phyloP scores from a whole-genome alignment of 257 asterid species.

The Lantana camara region DNA sequence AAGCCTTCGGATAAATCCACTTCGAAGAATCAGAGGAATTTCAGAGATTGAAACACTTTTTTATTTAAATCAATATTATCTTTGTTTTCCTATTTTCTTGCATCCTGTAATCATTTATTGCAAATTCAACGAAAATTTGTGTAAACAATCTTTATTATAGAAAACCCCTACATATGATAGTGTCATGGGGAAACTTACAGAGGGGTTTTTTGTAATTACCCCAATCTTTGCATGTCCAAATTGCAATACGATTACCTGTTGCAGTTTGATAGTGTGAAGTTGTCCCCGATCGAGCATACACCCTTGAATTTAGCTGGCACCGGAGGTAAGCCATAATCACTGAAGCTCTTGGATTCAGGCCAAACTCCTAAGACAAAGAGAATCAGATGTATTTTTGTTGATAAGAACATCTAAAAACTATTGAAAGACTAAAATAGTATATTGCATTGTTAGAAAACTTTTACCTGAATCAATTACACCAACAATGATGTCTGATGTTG shows the following conservation, averaged over 20 bases:
- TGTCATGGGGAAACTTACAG: no score
- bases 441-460: background rate
- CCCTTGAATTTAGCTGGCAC: constrained; percentile 61
- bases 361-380: constrained; percentile 43
- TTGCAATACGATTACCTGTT: constrained; percentile 39
- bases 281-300: constrained; percentile 53
- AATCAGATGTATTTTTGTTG: background rate
- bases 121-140: no score
- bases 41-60: no score
- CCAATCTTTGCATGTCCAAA: no score
- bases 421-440: constrained; percentile 1
- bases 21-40: no score
- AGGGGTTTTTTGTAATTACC: no score
- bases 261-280: constrained; percentile 52
- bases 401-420: background rate
- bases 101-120: no score
- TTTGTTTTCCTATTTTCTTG: no score
- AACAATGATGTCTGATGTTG: constrained; percentile 39
- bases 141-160: no score
- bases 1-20: no score
- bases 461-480: constrained; percentile 58
- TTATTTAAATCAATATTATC: no score
- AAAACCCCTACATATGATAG: no score
- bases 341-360: constrained; percentile 64
- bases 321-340: constrained; percentile 48